Evolutionary conservation across 345 rosid genomes (phyloP), one percentile per base, ranked within the genome.

Genomic region (Acer saccharum): DNA sequence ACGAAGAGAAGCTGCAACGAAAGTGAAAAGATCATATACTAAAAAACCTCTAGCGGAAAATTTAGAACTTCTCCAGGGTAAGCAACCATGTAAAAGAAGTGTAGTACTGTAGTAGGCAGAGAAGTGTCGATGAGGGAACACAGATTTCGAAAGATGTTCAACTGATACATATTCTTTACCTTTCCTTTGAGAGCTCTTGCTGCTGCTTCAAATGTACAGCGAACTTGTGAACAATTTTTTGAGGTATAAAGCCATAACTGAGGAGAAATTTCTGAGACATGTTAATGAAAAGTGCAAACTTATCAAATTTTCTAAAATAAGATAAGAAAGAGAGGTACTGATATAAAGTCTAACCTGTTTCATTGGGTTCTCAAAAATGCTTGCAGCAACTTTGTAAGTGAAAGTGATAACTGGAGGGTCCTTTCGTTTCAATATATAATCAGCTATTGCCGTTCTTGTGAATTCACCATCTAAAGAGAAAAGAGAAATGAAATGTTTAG

Each of bases 311-410:
- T 29, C 18, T 62, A 21, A 29, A 43, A 46, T 48, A 2, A 48
- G 6, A 71, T 8, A 69, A 32, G 2, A 48, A 27, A 41, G n/a
- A 65, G 11, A 23, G 7, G 5, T 43, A 9, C 18, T 14, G 46
- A 73, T 5, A 29, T 23, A 41, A 54, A 21, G 23, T 67, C 65
- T 73, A 43, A 71, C 82, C 82, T 62, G 74, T 69, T 74, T 68
- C n/a, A 74, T 9, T 29, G 14, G 65, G 48, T 65, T 61, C 18
- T 21, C 25, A 25, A 74, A 69, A 68, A 79, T 44, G 63, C 20
- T 58, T 16, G 8, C 14, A 58, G 23, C 10, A 58, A 18, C n/a
- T 58, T 58, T n/a, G 8, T 6, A 5, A 58, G 25, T 58, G 23
- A 58, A 58, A 17, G 63, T n/a, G 63, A 58, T 58, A 16, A 13